These are phyloP conservation scores for Zoysia pacifica DNA, from an alignment of 176 grass and related monocot species.

Conservation along the genomic window DNA sequence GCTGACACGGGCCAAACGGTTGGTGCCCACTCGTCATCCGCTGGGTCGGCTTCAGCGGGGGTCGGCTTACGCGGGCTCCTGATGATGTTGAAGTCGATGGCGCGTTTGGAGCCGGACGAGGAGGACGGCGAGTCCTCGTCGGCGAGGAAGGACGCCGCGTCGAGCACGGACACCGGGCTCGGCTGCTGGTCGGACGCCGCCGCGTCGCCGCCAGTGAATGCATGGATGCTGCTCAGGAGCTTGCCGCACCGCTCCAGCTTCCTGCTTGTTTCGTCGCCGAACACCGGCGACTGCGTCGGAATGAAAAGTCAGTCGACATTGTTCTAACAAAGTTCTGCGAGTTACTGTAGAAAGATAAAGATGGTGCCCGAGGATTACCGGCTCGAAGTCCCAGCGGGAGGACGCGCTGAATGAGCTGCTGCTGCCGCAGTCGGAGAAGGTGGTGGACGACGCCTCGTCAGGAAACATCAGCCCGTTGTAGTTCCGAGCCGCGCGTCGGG, in stretches of 20 bases:
- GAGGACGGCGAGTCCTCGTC: slow-evolving; percentile 82
- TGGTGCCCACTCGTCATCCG: slow-evolving; percentile 39
- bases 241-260: slow-evolving; percentile 80
- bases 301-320: neutral
- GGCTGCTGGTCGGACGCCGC: slow-evolving; percentile 56
- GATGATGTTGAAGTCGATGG: slow-evolving; percentile 38
- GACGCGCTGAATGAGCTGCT: slow-evolving; percentile 41
- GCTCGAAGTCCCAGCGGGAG: slow-evolving; percentile 56
- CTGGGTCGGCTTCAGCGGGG: slow-evolving; percentile 6
- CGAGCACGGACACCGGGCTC: slow-evolving; percentile 89
- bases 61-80: neutral
- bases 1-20: neutral
- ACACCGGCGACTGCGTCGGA: slow-evolving; percentile 2
- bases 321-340: too few species aligned
- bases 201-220: slow-evolving; percentile 59
- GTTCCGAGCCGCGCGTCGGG: slow-evolving; percentile 5
- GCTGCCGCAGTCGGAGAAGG: slow-evolving; percentile 58
- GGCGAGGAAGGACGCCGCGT: slow-evolving; percentile 64
- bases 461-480: neutral
- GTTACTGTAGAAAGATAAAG: too few species aligned
- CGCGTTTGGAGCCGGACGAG: slow-evolving; percentile 57
- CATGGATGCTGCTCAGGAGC: slow-evolving; percentile 77
- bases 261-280: neutral
- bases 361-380: slow-evolving; percentile 25
- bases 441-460: slow-evolving; percentile 68